phyloP scores from a whole-genome alignment of 257 asterid genomes.

The Voacanga thouarsii region DNA sequence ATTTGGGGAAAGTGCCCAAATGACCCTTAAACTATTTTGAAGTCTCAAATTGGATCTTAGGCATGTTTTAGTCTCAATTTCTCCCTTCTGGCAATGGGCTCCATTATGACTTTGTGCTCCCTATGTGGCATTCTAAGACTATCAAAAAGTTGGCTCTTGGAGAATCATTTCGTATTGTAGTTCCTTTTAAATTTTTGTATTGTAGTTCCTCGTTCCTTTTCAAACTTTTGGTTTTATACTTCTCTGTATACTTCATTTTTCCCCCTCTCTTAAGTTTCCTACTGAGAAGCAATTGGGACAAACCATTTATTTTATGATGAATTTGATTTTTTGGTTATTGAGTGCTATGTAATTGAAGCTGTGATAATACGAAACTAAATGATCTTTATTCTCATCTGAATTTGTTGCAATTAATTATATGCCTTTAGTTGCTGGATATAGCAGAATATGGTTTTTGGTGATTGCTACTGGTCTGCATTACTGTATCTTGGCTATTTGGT shows the following conservation, averaged over 20 bases:
- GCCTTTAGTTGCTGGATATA: background rate
- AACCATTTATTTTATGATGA: background rate
- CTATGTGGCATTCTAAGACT: background rate
- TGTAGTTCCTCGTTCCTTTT: background rate
- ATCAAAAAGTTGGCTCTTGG: background rate
- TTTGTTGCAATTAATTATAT: background rate
- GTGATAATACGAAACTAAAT: background rate
- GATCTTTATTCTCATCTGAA: background rate
- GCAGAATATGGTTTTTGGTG: background rate
- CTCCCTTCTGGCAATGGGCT: background rate
- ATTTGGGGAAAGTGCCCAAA: background rate
- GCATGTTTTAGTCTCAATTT: no score
- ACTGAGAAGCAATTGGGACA: background rate
- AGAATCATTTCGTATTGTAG: background rate
- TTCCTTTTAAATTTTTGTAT: background rate
- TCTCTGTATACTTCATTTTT: background rate
- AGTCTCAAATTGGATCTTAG: background rate
- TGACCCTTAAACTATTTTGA: background rate
- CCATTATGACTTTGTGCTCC: background rate
- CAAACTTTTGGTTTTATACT: background rate
- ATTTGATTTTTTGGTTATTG: background rate
- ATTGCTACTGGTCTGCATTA: constrained; percentile 3
- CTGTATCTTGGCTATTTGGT: constrained; percentile 10
- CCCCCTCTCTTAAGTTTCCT: background rate
- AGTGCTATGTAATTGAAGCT: background rate